Conservation (phyloP, 2,329 filamentous ascomycete species). For the Geosmithia flava region DNA sequence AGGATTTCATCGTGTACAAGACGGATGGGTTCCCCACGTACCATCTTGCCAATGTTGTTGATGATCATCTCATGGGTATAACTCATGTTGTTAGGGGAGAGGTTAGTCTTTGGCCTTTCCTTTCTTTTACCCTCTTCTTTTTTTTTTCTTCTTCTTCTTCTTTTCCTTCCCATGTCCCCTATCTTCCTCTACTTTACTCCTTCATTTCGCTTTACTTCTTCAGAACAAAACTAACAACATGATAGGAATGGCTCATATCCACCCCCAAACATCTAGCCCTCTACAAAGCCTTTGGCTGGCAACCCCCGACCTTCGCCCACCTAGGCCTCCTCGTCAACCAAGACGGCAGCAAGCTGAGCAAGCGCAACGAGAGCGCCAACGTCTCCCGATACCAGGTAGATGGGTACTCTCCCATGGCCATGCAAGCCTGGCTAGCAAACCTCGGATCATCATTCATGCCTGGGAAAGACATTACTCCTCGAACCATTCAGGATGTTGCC, state of each 20-base stretch:
- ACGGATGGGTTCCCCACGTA: constrained; percentile 90
- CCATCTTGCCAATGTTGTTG: constrained; percentile 92
- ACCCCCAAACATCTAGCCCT: constrained; percentile 63
- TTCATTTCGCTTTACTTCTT: too few species aligned
- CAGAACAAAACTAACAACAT: too few species aligned
- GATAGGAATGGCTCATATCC: constrained; percentile 92
- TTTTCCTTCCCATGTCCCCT: background rate
- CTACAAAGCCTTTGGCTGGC: constrained; percentile 70
- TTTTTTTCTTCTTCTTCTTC: constrained; percentile 1
- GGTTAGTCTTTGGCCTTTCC: constrained; percentile 25
- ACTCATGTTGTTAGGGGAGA: constrained; percentile 89
- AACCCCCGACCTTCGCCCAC: constrained; percentile 64
- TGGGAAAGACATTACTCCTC: constrained; percentile 12
- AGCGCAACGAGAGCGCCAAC: constrained; percentile 51
- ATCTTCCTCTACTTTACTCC: too few species aligned
- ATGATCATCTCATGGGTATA: constrained; percentile 91
- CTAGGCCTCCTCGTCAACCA: constrained; percentile 61
- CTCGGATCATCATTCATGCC: constrained; percentile 30
- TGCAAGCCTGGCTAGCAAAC: constrained; percentile 74
- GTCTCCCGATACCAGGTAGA: constrained; percentile 36
- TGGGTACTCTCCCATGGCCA: constrained; percentile 32
- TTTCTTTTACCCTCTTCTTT: constrained; percentile 3
- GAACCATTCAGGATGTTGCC: constrained; percentile 55
- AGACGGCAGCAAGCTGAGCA: constrained; percentile 70
- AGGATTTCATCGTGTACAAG: constrained; percentile 86